Percentiles rank a stretch among this genome's conserved stretches.
These are phyloP conservation scores for Penicillium expansum DNA, from an alignment of 2,329 filamentous ascomycete species.

Conservation along the genomic window DNA sequence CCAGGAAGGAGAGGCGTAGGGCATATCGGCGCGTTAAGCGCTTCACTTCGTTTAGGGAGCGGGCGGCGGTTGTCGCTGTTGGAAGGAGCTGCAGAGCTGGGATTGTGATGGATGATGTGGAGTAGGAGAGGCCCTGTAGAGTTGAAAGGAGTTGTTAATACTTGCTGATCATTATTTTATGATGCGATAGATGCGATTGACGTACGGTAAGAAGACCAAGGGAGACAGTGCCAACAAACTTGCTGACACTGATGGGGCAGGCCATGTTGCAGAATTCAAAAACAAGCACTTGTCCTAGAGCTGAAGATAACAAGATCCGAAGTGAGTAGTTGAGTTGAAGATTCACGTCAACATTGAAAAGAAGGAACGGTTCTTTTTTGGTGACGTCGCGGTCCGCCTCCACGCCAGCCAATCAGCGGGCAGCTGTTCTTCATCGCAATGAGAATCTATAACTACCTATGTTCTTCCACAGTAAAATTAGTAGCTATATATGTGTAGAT, in stretches of 20 bases:
- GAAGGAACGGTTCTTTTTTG: neutral
- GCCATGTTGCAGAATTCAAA: slow-evolving; percentile 52
- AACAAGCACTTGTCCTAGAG: neutral
- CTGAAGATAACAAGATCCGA: neutral
- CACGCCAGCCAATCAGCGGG: slow-evolving; percentile 5
- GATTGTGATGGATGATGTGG: slow-evolving; percentile 72
- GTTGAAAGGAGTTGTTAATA: slow-evolving; percentile 9
- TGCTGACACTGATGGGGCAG: slow-evolving; percentile 71
- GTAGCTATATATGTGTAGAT: neutral
- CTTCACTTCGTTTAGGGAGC: slow-evolving; percentile 67
- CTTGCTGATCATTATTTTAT: slow-evolving; percentile 3
- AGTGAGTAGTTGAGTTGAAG: neutral
- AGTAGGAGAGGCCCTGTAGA: slow-evolving; percentile 79
- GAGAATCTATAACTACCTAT: too few relatives aligned
- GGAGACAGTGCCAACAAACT: slow-evolving; percentile 90
- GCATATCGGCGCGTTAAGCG: slow-evolving; percentile 63
- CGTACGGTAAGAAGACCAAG: slow-evolving; percentile 84
- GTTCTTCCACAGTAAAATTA: too few relatives aligned
- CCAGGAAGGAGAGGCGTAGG: slow-evolving; percentile 64
- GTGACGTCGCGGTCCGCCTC: slow-evolving; percentile 6
- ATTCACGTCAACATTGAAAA: neutral
- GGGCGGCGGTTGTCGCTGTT: slow-evolving; percentile 67
- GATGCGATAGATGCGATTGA: slow-evolving; percentile 18
- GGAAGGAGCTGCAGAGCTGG: slow-evolving; percentile 79
- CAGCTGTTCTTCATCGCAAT: neutral